Conservation (phyloP, 495 filamentous ascomycete genomes). For the Tuber magnatum region DNA sequence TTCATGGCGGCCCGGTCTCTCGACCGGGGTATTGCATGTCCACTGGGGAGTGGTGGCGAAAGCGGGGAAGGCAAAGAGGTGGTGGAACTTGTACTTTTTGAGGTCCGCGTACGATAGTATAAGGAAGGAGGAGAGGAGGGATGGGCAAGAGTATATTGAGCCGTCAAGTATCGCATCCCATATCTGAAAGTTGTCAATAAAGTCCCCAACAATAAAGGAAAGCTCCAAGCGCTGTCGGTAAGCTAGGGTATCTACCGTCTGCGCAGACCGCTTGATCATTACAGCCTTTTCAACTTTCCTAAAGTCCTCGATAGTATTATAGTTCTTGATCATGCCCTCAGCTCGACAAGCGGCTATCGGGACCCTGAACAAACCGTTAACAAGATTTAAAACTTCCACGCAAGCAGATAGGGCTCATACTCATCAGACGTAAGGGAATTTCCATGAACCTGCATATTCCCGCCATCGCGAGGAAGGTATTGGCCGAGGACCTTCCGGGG, state of each 20-base stretch:
- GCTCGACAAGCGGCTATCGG: conserved; percentile 67
- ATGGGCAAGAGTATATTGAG: conserved; percentile 88
- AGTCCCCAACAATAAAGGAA: conserved; percentile 7
- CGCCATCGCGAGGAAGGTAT: conserved; percentile 76
- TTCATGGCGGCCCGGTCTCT: conserved; percentile 56
- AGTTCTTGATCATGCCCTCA: conserved; percentile 89
- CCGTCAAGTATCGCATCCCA: conserved; percentile 97
- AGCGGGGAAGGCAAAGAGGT: conserved; percentile 92
- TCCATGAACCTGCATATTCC: conserved; percentile 79
- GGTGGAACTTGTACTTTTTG: conserved; percentile 90
- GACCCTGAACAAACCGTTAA: conserved; percentile 48
- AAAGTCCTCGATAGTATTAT: conserved; percentile 94
- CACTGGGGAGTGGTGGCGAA: conserved; percentile 80
- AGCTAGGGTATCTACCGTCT: conserved; percentile 55
- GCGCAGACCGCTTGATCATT: conserved; percentile 65
- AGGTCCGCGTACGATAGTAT: conserved; percentile 91
- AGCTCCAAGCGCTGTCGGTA: background rate
- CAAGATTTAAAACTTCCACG: conserved; percentile 16
- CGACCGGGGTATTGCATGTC: conserved; percentile 48
- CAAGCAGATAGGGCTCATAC: conserved; percentile 49
- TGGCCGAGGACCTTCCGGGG: conserved; percentile 77
- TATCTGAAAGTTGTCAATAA: conserved; percentile 51
- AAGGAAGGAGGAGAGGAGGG: conserved; percentile 76
- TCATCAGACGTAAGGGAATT: conserved; percentile 73
- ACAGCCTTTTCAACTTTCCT: conserved; percentile 62